phyloP scores from a whole-genome alignment of 805 yeast genomes.

The Ogataea nakhonphanomensis region DNA sequence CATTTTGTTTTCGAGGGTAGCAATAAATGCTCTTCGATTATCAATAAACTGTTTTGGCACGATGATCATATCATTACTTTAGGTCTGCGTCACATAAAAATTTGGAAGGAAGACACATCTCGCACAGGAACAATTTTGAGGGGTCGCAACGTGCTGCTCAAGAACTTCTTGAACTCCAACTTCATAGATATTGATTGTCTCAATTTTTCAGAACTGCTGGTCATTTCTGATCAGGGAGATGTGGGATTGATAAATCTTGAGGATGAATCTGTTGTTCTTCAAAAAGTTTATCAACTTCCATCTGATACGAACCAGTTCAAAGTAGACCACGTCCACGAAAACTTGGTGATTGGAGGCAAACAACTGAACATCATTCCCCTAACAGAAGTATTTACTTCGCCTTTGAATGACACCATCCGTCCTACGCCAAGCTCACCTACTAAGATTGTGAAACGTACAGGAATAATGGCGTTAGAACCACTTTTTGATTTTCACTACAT shows the following conservation, averaged over 20 bases:
- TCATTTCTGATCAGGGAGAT: slow-evolving; percentile 35
- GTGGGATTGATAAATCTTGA: slow-evolving; percentile 31
- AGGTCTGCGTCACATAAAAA: slow-evolving; percentile 59
- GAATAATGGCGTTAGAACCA: slow-evolving; percentile 32
- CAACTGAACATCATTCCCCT: slow-evolving; percentile 14
- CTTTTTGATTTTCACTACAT: slow-evolving; percentile 26
- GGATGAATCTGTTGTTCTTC: slow-evolving; percentile 22
- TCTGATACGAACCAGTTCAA: slow-evolving; percentile 21
- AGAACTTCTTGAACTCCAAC: slow-evolving; percentile 44
- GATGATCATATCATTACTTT: slow-evolving; percentile 46
- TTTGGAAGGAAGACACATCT: slow-evolving; percentile 45
- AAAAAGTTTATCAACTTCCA: slow-evolving; percentile 21
- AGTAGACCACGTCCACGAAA: slow-evolving; percentile 19
- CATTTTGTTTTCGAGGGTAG: slow-evolving; percentile 41
- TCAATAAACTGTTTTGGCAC: slow-evolving; percentile 56
- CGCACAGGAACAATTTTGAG: slow-evolving; percentile 31
- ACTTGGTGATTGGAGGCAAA: slow-evolving; percentile 19
- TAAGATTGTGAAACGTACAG: slow-evolving; percentile 29
- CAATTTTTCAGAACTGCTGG: slow-evolving; percentile 36
- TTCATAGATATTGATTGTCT: slow-evolving; percentile 42
- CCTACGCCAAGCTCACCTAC: slow-evolving; percentile 28
- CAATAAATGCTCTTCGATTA: slow-evolving; percentile 60
- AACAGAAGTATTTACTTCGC: slow-evolving; percentile 13
- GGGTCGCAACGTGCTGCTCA: slow-evolving; percentile 61
- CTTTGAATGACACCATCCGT: slow-evolving; percentile 13